These are phyloP conservation scores for Candida sp. DNA, from an alignment of 1,139 yeast genomes.

Conservation along the genomic window DNA sequence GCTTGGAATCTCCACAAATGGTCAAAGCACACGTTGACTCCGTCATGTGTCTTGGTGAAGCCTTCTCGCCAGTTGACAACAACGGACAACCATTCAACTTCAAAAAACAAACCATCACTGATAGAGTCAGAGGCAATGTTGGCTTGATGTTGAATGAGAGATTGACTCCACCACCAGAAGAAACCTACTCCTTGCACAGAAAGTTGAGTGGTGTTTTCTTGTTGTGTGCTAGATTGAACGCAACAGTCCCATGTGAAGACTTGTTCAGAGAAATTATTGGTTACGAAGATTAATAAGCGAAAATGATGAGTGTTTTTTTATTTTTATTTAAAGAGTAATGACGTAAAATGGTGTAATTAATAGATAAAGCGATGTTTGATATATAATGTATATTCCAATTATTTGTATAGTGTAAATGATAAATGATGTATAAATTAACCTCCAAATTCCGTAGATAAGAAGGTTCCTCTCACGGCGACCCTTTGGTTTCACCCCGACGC, in stretches of 20 bases:
- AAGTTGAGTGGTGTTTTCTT: slow-evolving; percentile 94
- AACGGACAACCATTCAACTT: slow-evolving; percentile 66
- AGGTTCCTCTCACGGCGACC: neutral
- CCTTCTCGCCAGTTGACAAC: slow-evolving; percentile 66
- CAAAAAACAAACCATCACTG: slow-evolving; percentile 87
- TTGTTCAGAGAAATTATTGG: slow-evolving; percentile 80
- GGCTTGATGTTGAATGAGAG: slow-evolving; percentile 91
- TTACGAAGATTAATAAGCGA: slow-evolving; percentile 21
- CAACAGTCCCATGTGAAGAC: slow-evolving; percentile 81
- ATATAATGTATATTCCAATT: neutral
- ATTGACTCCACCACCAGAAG: slow-evolving; percentile 97
- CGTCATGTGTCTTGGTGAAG: slow-evolving; percentile 90
- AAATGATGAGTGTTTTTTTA: neutral
- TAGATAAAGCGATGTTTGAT: neutral
- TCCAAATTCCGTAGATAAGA: no score
- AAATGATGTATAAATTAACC: neutral
- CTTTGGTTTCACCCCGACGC: neutral
- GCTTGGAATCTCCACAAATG: slow-evolving; percentile 88
- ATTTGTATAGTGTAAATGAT: neutral
- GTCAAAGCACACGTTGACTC: slow-evolving; percentile 92
- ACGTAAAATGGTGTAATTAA: slow-evolving; percentile 1
- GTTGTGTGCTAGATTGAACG: slow-evolving; percentile 84
- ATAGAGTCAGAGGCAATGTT: slow-evolving; percentile 85
- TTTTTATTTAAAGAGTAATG: slow-evolving; percentile 1
- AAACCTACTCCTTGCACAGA: slow-evolving; percentile 93